Conservation (phyloP, 1,139 yeast genomes). For the Ogataea hybrid region DNA sequence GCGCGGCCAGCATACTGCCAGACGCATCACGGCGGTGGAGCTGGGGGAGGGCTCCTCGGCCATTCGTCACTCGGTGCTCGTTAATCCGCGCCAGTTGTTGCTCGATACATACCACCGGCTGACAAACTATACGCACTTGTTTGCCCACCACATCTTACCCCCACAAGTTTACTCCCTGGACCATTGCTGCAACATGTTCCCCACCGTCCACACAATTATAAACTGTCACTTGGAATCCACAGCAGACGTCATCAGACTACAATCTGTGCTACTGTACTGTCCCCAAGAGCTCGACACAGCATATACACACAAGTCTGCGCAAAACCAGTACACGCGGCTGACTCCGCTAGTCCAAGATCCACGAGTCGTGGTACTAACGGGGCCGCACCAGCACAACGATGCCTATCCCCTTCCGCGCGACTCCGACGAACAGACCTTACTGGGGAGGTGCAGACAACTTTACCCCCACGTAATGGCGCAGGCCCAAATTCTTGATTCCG, state of each 20-base stretch:
- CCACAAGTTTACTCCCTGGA: constrained; percentile 9
- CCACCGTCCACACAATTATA: constrained; percentile 10
- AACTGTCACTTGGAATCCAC: constrained; percentile 11
- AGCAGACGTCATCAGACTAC: constrained; percentile 12
- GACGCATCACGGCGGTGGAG: constrained; percentile 11
- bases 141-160: constrained; percentile 13
- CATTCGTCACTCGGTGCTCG: constrained; percentile 6
- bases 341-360: constrained; percentile 37
- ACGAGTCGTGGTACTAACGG: constrained; percentile 54
- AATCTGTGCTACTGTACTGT: constrained; percentile 28
- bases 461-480: constrained; percentile 53
- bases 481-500: constrained; percentile 43
- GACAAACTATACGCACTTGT: not conserved
- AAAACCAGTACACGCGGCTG: constrained; percentile 57
- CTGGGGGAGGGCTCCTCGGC: constrained; percentile 5
- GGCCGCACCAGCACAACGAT: constrained; percentile 54
- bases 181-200: constrained; percentile 9
- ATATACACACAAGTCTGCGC: constrained; percentile 49
- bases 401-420: constrained; percentile 36
- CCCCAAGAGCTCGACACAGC: constrained; percentile 45
- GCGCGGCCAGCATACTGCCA: not conserved
- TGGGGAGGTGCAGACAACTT: constrained; percentile 42
- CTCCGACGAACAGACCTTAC: constrained; percentile 47
- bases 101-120: constrained; percentile 12
- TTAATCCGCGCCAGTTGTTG: constrained; percentile 13